Evolutionary conservation across 495 filamentous ascomycete species (phyloP).

Genomic region (Coniosporium apollinis): DNA sequence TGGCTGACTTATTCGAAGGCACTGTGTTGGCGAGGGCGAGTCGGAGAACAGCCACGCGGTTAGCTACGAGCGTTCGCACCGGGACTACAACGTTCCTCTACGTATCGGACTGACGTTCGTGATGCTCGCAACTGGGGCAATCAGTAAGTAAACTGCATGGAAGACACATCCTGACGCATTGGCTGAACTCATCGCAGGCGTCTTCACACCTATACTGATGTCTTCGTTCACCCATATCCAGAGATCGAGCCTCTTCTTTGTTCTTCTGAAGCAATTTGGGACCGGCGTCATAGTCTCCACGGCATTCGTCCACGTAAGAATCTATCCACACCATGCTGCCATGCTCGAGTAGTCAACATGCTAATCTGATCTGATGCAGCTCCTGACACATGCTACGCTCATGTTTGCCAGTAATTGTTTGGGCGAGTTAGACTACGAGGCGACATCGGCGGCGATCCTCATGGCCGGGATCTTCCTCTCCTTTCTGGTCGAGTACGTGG

Average conservation of each 20-base stretch:
- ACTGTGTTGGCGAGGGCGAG: constrained; percentile 31
- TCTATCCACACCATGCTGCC: too few species aligned
- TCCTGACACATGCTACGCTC: constrained; percentile 44
- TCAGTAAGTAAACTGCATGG: too few species aligned
- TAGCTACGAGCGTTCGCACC: constrained; percentile 28
- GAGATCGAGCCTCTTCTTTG: constrained; percentile 25
- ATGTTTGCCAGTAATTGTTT: constrained; percentile 50
- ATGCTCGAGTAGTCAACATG: not conserved
- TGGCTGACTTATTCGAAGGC: constrained; percentile 16
- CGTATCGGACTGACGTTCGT: constrained; percentile 46
- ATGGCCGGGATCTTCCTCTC: constrained; percentile 50
- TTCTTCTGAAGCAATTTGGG: constrained; percentile 51
- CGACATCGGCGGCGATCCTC: constrained; percentile 41
- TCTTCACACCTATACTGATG: constrained; percentile 29
- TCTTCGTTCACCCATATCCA: constrained; percentile 15
- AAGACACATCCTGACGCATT: too few species aligned
- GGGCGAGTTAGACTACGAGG: constrained; percentile 41
- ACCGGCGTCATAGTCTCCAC: constrained; percentile 59
- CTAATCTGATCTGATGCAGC: constrained; percentile 20
- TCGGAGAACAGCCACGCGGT: too few species aligned
- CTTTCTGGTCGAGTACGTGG: constrained; percentile 42
- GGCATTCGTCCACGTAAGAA: constrained; percentile 47
- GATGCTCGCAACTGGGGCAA: constrained; percentile 32
- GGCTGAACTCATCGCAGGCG: too few species aligned
- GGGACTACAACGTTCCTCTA: constrained; percentile 41